These are phyloP conservation scores for Paspalum vaginatum DNA, from an alignment of 176 grass and related monocot species.

Conservation along the genomic window DNA sequence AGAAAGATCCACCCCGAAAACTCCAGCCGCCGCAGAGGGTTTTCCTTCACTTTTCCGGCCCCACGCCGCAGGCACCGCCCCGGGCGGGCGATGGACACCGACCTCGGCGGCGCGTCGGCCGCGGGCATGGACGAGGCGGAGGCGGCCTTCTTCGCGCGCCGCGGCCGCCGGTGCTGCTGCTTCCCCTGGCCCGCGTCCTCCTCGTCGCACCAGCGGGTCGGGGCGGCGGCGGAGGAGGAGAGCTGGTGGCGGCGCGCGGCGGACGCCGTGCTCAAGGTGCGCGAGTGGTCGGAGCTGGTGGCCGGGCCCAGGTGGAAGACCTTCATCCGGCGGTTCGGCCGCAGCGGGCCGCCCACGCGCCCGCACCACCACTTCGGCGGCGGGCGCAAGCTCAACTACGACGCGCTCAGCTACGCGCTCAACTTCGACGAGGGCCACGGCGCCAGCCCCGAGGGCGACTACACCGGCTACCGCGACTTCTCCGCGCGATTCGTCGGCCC, in stretches of 20 bases:
- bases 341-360: slow-evolving; percentile 40
- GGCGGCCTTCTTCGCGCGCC: slow-evolving; percentile 55
- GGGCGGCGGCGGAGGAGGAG: slow-evolving; percentile 21
- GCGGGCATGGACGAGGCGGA: slow-evolving; percentile 43
- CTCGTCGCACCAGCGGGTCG: slow-evolving; percentile 34
- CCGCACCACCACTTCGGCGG: slow-evolving; percentile 27
- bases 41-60: not conserved
- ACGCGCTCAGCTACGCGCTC: slow-evolving; percentile 84
- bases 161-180: slow-evolving; percentile 50
- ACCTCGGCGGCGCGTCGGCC: slow-evolving; percentile 47
- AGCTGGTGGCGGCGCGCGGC: slow-evolving; percentile 46
- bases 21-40: not conserved
- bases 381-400: slow-evolving; percentile 74
- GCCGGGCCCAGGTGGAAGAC: slow-evolving; percentile 96
- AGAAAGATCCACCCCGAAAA: not conserved
- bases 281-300: slow-evolving; percentile 96
- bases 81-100: slow-evolving; percentile 36
- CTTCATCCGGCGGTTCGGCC: slow-evolving; percentile 88
- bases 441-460: slow-evolving; percentile 64
- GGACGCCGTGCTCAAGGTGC: slow-evolving; percentile 67
- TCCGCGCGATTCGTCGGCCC: slow-evolving; percentile 72
- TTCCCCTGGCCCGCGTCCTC: slow-evolving; percentile 52
- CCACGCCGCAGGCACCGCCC: not conserved
- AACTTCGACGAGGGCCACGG: slow-evolving; percentile 91
- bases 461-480: slow-evolving; percentile 79